A percentile compares a stretch with the other conserved stretches of the same genome.
These are phyloP conservation scores for Heliocybe sulcata DNA, from an alignment of 1,284 basidiomycete species.

Conservation along the genomic window DNA sequence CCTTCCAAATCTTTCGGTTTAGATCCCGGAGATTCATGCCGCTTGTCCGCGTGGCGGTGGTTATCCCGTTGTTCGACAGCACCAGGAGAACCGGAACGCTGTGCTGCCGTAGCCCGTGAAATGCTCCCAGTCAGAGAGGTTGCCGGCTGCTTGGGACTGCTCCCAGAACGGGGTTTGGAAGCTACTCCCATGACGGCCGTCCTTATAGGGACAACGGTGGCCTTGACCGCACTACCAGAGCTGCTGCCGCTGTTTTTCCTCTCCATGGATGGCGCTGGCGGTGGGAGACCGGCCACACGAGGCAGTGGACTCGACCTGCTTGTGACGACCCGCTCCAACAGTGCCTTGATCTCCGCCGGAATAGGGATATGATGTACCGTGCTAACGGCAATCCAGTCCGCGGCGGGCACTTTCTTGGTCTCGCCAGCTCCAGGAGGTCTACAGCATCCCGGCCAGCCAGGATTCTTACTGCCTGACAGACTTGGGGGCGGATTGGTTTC, in stretches of 20 bases:
- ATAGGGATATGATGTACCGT: slow-evolving; percentile 63
- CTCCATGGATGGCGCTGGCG: slow-evolving; percentile 30
- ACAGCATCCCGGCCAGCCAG: slow-evolving; percentile 81
- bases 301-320: slow-evolving; percentile 16
- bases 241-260: slow-evolving; percentile 41
- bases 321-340: slow-evolving; percentile 46
- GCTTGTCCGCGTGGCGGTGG: slow-evolving; percentile 41
- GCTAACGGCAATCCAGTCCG: slow-evolving; percentile 77
- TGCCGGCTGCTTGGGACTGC: slow-evolving; percentile 39
- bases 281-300: slow-evolving; percentile 14
- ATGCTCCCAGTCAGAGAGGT: slow-evolving; percentile 27
- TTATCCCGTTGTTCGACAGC: slow-evolving; percentile 33
- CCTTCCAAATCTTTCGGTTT: slow-evolving; percentile 49
- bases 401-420: slow-evolving; percentile 51
- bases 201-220: slow-evolving; percentile 15
- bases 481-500: slow-evolving; percentile 43
- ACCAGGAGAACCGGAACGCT: slow-evolving; percentile 31
- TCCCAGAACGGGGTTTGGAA: slow-evolving; percentile 29
- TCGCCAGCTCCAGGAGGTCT: slow-evolving; percentile 56
- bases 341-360: slow-evolving; percentile 58
- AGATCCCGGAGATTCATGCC: slow-evolving; percentile 47
- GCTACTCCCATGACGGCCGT: slow-evolving; percentile 28
- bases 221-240: slow-evolving; percentile 18
- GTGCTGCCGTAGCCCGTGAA: slow-evolving; percentile 31
- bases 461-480: slow-evolving; percentile 51